Conservation (phyloP, 2,329 filamentous ascomycete species). For the Aspergillus ustus region DNA sequence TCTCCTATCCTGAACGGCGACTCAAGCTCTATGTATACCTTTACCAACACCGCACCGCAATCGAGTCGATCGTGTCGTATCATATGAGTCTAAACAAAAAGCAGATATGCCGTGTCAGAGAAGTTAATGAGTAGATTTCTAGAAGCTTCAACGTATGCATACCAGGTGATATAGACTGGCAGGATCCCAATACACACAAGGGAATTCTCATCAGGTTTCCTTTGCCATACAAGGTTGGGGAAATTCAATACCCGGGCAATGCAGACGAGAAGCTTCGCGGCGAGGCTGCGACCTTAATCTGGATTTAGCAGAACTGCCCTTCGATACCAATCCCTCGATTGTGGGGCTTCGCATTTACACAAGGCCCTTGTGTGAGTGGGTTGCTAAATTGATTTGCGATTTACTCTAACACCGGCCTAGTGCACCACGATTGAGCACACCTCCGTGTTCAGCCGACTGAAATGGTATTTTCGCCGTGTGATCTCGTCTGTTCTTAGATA, state of each 20-base stretch:
- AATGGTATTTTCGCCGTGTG: slow-evolving; percentile 29
- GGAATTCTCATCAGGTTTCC: slow-evolving; percentile 30
- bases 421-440: slow-evolving; percentile 22
- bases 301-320: slow-evolving; percentile 45
- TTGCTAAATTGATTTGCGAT: not conserved
- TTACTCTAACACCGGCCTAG: slow-evolving; percentile 17
- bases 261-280: slow-evolving; percentile 50
- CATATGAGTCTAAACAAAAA: not conserved
- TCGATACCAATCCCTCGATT: no score
- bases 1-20: not conserved
- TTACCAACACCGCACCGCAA: not conserved
- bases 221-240: slow-evolving; percentile 41
- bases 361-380: slow-evolving; percentile 31
- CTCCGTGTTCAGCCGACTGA: slow-evolving; percentile 23
- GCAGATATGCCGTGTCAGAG: slow-evolving; percentile 1
- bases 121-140: slow-evolving; percentile 12
- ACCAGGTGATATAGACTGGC: slow-evolving; percentile 3
- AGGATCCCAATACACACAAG: slow-evolving; percentile 21
- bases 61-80: slow-evolving; percentile 10
- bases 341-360: slow-evolving; percentile 40
- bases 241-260: slow-evolving; percentile 42
- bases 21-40: slow-evolving; percentile 5
- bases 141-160: slow-evolving; percentile 20
- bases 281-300: slow-evolving; percentile 48
- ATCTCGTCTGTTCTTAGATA: slow-evolving; percentile 29